A percentile compares a stretch with the other conserved stretches of the same genome.
Conservation (phyloP, 2,329 filamentous ascomycete genomes). For the Metarhizium anisopliae region DNA sequence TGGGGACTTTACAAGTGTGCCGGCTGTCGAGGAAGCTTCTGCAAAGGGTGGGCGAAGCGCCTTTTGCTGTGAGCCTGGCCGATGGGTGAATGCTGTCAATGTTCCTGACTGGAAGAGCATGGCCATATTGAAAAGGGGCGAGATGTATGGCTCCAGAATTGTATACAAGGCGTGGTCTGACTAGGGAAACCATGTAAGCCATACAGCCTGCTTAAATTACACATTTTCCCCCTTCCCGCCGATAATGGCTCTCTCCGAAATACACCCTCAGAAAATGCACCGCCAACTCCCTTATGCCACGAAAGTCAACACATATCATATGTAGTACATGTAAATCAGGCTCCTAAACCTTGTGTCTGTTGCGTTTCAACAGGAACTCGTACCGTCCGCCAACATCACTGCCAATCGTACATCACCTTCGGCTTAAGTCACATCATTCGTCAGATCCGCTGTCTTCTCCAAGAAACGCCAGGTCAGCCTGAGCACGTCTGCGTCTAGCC, state of each 20-base stretch:
- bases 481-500: slow-evolving; percentile 37
- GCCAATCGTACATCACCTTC: neutral
- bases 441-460: slow-evolving; percentile 62
- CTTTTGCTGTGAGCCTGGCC: slow-evolving; percentile 87
- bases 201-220: neutral
- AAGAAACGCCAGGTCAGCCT: slow-evolving; percentile 54
- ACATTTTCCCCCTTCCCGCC: neutral
- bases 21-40: slow-evolving; percentile 51
- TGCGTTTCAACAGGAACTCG: neutral
- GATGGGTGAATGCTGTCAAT: slow-evolving; percentile 85
- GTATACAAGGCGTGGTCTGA: slow-evolving; percentile 82
- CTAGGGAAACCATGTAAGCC: slow-evolving; percentile 15
- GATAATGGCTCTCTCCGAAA: neutral
- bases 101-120: slow-evolving; percentile 69
- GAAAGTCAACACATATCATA: neutral
- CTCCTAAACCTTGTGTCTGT: neutral
- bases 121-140: slow-evolving; percentile 74
- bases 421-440: slow-evolving; percentile 11
- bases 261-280: neutral
- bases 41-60: slow-evolving; percentile 61
- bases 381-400: neutral
- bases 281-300: neutral
- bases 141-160: slow-evolving; percentile 71
- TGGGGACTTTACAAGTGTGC: slow-evolving; percentile 74
- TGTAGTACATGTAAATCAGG: neutral